Conservation (phyloP, 495 filamentous ascomycete genomes). For the Aspergillus nanangensis region DNA sequence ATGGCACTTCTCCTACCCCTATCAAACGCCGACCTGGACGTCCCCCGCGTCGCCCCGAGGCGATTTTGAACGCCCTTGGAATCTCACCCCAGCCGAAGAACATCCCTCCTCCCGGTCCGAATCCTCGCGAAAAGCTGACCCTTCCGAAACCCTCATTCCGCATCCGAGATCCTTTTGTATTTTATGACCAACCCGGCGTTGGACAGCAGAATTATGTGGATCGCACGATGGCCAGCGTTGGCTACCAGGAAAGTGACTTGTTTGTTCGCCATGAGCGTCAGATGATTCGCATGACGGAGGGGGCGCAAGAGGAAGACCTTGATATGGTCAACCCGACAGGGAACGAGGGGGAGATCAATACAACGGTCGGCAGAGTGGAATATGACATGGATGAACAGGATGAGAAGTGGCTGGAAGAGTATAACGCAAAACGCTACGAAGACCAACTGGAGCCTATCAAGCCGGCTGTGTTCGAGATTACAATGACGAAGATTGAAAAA, state of each 20-base stretch:
- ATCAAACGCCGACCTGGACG: constrained; percentile 58
- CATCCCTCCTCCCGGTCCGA: constrained; percentile 58
- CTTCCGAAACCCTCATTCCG: constrained; percentile 60
- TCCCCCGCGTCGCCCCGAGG: constrained; percentile 56
- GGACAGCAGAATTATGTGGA: constrained; percentile 73
- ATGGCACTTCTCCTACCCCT: constrained; percentile 28
- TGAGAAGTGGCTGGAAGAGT: constrained; percentile 86
- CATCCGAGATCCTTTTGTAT: constrained; percentile 53
- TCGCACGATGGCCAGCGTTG: constrained; percentile 86
- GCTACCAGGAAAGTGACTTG: constrained; percentile 90
- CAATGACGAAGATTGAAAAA: constrained; percentile 98
- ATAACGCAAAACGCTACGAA: constrained; percentile 70
- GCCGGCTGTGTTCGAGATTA: constrained; percentile 91
- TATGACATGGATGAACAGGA: constrained; percentile 99
- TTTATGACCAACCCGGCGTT: constrained; percentile 56
- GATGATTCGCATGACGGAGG: constrained; percentile 74
- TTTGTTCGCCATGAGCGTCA: constrained; percentile 72
- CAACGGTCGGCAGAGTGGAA: constrained; percentile 74
- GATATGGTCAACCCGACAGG: constrained; percentile 57
- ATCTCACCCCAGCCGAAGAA: constrained; percentile 55
- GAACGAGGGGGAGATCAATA: constrained; percentile 57
- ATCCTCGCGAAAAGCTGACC: constrained; percentile 62
- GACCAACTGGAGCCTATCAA: constrained; percentile 76
- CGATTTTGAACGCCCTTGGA: constrained; percentile 56
- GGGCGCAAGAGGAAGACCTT: constrained; percentile 76